These are phyloP conservation scores for Diaporthe longicolla DNA, from an alignment of 2,329 filamentous ascomycete genomes.

Conservation along the genomic window DNA sequence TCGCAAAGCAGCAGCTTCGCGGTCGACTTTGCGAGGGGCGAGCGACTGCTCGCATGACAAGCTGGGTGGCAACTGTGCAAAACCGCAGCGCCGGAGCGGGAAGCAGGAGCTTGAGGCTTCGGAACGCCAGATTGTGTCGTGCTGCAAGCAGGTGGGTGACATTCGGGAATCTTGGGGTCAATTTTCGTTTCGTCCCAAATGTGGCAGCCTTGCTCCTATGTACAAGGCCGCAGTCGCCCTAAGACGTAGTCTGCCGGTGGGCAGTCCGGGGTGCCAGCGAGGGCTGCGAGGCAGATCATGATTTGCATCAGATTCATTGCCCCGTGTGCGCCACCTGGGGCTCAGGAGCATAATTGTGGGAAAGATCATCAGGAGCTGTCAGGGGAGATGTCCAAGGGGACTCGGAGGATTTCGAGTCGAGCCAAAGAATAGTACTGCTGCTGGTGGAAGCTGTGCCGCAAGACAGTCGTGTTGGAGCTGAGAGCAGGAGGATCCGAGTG, in stretches of 20 bases:
- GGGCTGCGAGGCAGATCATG: constrained; percentile 28
- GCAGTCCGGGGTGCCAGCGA: constrained; percentile 18
- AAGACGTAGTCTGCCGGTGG: constrained; percentile 21
- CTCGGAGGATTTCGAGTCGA: constrained; percentile 5
- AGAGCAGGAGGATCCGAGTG: constrained; percentile 3
- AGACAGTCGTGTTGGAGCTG: constrained; percentile 4
- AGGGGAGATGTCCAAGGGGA: constrained; percentile 12
- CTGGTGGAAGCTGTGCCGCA: constrained; percentile 12
- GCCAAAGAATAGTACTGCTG: background rate
- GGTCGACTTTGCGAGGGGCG: background rate
- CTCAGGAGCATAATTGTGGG: constrained; percentile 31
- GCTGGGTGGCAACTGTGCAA: background rate
- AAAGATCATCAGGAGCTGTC: constrained; percentile 29
- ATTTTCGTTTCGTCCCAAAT: constrained; percentile 30
- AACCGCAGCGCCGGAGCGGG: no score
- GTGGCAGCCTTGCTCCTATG: constrained; percentile 17
- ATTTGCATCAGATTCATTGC: constrained; percentile 35
- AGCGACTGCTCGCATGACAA: background rate
- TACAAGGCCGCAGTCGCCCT: constrained; percentile 1
- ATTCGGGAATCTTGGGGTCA: constrained; percentile 8
- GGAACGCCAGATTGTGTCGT: background rate
- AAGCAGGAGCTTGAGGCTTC: background rate
- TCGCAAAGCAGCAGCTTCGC: constrained; percentile 16
- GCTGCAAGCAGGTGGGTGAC: constrained; percentile 18
- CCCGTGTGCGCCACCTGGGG: constrained; percentile 23